Base-by-base conservation (phyloP, 2,329 filamentous ascomycete species). In the Penicillium sp. region DNA sequence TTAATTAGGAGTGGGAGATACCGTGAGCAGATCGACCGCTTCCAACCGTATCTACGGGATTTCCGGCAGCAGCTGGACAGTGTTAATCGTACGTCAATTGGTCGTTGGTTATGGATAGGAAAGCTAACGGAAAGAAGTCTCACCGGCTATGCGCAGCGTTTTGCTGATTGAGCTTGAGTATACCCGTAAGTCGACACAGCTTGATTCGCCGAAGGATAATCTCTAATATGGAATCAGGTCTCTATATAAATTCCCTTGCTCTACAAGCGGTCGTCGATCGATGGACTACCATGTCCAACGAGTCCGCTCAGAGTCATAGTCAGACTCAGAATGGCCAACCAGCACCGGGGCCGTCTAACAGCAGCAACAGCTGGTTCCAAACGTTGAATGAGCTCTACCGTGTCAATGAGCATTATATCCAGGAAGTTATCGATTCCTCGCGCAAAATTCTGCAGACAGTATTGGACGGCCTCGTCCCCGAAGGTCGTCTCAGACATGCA, bases 111-210 rank as follows among this genome's bases (percentile, higher is more conserved):
- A 9, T 7, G 31, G 12, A 19, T 25, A 44, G 4, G 8, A 52
- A 53, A 54, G 47, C 68, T 75, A 65, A 75, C 55, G 39, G 6
- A 42, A 27, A 29, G 55, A 63, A 81, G 83, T 87, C 31, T 79
- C 82, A 1, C 77, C 80, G 17, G 78, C 83, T 56, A 85, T 88
- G 77, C 80, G 82, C 45, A 86, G 92, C 71, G 93, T 97, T 58
- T 81, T 99, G 31, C 89, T 86, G 8, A 97, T 97, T 64, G 94
- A 99, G 77, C 97, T 94, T 70, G 91, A 97, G 70, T 97, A 97
- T 71, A 91, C 93, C 27, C 86, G 93, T 68, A 89, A 72, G 76
- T 74, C 9, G 21, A 51, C 23, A 1, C n/a, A 27, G 13, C n/a
- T n/a, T 19, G 36, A 39, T 44, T 45, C 2, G 12, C 17, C 12